Base-by-base conservation (phyloP, 495 filamentous ascomycete species). In the Neurospora intermedia region DNA sequence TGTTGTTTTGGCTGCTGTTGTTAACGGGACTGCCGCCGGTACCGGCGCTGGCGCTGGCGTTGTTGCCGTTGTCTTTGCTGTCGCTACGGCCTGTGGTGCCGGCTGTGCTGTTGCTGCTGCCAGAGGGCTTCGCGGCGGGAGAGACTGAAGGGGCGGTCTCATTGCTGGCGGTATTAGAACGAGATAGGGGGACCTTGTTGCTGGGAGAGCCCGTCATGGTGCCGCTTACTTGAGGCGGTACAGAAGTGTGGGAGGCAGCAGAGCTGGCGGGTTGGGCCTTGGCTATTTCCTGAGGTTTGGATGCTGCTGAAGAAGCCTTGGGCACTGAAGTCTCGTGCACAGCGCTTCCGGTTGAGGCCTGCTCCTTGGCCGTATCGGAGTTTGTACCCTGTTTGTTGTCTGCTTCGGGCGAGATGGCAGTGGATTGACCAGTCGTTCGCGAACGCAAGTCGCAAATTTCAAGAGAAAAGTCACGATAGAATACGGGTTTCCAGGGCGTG, bases 391-490 rank as follows among this genome's bases (percentile, higher is more conserved):
- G 43, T 7, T 75, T 71, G 18, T 42, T 39, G 40, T 54, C 70
- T n/a, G 43, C 40, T 9, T 45, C 69, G 0, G 76, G 69, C 7
- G 73, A 74, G 16, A 78, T 76, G 39, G 74, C 74, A 0, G 78
- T 80, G 9, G 79, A 75, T 0, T 78, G 75, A 42, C 62, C 75
- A 10, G 78, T 78, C 9, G 79, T 78, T 16, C 77, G 76, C 31
- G 79, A 81, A 8, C 74, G 72, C 8, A 78, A 27, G 9, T 72
- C 74, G 71, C 80, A 82, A 5, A 69, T 73, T 9, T 79, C 72
- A 15, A 71, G 46, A 2, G 42, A 70, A 4, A 76, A 66, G 69
- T 74, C 48, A 6, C 70, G 43, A 10, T 70, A 71, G n/a, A 78
- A 76, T 18, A 76, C 7, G 8, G 78, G 79, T 0, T 73, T 69